Base-by-base conservation (phyloP, 352 stramenopile genomes). In the Halophytophthora batemanensis region DNA sequence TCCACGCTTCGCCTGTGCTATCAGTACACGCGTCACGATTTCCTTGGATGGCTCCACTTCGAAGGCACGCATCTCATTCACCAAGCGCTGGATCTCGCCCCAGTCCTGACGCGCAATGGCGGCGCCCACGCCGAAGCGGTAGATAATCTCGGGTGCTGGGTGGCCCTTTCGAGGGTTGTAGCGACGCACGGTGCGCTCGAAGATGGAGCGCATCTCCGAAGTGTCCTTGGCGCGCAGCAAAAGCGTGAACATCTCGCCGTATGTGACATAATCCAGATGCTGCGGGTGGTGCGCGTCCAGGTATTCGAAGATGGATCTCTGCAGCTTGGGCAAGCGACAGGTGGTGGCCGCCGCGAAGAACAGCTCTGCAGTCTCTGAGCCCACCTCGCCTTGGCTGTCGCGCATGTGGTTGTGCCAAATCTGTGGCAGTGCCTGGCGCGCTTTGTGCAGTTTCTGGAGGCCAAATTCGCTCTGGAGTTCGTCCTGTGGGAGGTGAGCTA, bases 91-190 rank as follows among this genome's bases (percentile, higher is more conserved):
- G 29, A 74, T 53, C 0, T 28, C 50, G 1, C 6, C 50, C 35
- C 66, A 66, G 53, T 87, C 64, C 15, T 69, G 33, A 45, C 66
- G 60, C 8, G 44, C 55, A 14, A 82, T 61, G 55, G 66, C 68
- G 34, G 66, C 74, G 13, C 68, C 69, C 15, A 81, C 66, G 14
- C 79, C 72, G 36, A 79, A 72, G 50, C 74, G 74, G 36, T 83
- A 86, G 43, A 88, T 63, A 22, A 90, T 74, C 46, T 87, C 77
- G 1, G 71, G 68, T 10, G 61, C 55, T 1, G 35, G 45, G 15
- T 45, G 49, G 18, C 58, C 53, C 45, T 50, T 43, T 13, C 69
- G 45, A 7, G 40, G 50, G 52, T 72, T 51, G 45, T 64, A 78
- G 23, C 58, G 50, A 12, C 37, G 45, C 40, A 62, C 58, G 15